Percentiles rank a stretch among this genome's conserved stretches.
Evolutionary conservation across 169 alveolate species (phyloP).

Genomic region (Cyclospora cayetanensis): DNA sequence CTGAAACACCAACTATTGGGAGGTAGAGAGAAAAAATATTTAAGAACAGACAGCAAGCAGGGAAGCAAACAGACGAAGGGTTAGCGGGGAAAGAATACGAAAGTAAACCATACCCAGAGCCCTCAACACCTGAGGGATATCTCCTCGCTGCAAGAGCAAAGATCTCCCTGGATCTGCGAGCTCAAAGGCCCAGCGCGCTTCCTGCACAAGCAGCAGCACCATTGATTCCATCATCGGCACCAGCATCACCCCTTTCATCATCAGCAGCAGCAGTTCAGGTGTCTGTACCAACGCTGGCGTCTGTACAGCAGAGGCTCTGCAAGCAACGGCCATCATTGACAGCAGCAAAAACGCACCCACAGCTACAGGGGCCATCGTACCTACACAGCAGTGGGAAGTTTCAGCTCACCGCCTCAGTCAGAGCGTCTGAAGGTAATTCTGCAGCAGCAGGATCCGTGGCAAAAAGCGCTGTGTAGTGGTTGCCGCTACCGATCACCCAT

Average conservation of each 20-base stretch:
- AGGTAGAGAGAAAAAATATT: background rate
- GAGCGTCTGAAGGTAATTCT: background rate
- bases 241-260: background rate
- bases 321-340: background rate
- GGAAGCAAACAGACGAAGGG: too few relatives aligned
- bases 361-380: background rate
- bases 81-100: background rate
- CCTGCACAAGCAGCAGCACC: background rate
- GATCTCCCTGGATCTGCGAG: background rate
- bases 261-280: background rate
- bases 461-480: conserved; percentile 74
- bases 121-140: background rate
- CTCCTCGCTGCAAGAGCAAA: background rate
- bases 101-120: background rate
- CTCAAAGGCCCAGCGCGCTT: background rate
- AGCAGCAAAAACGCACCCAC: too few relatives aligned
- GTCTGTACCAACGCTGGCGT: background rate
- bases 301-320: background rate
- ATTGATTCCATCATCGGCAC: background rate
- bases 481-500: conserved; percentile 76
- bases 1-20: background rate
- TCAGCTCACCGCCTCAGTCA: conserved; percentile 8
- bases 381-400: too few relatives aligned
- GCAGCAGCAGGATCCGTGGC: conserved; percentile 25
- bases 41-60: too few relatives aligned